These are phyloP conservation scores for Vanilla planifolia DNA, from an alignment of 106 monocot species.

Conservation along the genomic window DNA sequence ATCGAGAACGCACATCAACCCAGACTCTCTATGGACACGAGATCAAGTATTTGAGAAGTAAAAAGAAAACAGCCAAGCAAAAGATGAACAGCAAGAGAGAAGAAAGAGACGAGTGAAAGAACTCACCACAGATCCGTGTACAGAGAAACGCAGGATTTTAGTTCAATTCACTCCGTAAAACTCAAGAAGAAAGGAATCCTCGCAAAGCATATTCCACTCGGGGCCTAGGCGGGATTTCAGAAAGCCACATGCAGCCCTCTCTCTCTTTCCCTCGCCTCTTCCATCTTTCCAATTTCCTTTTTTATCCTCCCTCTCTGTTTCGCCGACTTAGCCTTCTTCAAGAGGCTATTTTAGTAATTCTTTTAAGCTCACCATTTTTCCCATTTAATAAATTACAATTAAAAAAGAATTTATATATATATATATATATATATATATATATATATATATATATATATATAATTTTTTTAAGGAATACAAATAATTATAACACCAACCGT, in stretches of 20 bases:
- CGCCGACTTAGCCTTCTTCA: no score
- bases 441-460: no score
- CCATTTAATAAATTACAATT: no score
- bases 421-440: no score
- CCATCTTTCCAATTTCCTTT: neutral
- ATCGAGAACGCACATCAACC: constrained; percentile 5
- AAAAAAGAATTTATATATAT: no score
- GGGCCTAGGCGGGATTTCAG: neutral
- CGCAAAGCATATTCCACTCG: constrained; percentile 22
- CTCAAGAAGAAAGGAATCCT: constrained; percentile 11
- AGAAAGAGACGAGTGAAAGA: neutral
- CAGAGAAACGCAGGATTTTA: constrained; percentile 6
- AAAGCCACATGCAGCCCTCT: neutral
- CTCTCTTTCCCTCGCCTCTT: constrained; percentile 13
- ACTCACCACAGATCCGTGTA: constrained; percentile 19
- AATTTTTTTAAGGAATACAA: no score
- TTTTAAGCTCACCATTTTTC: no score
- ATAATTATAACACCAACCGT: no score
- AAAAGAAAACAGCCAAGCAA: no score
- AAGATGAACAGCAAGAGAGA: neutral
- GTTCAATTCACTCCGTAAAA: neutral
- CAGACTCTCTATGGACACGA: neutral
- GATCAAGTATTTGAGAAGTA: neutral
- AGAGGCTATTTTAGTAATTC: no score
- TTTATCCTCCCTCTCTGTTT: neutral